Base-by-base conservation (phyloP, 2,329 filamentous ascomycete species). In the Aspergillus sergii region DNA sequence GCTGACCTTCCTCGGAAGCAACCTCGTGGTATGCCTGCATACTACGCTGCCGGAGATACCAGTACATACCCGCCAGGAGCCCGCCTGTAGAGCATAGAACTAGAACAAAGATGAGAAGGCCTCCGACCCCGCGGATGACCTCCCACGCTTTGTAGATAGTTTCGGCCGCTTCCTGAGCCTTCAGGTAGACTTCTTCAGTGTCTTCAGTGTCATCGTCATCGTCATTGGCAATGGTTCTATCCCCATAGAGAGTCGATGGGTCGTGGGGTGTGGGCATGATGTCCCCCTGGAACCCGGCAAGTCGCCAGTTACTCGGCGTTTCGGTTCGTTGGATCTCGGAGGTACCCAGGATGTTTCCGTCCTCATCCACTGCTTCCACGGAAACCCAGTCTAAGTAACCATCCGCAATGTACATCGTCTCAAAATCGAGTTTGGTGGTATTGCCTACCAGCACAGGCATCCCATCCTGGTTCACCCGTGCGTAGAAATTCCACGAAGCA, bases 401-500 rank as follows among this genome's bases (percentile, higher is more conserved):
- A 10, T 69, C 61, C 4, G 68, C 70, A 45, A 71, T 66, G 63
- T 72, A 76, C 66, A 73, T 71, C 8, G 77, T 79, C 64, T 80
- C 77, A 55, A 80, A 80, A 16, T 73, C 73, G 6, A 65, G 59
- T 58, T 78, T 80, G 45, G 67, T 64, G 6, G 71, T 71, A 39
- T 65, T 69, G 16, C 70, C 74, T 28, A 79, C 39, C 12, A 62
- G 57, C 64, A 72, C 65, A 8, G 68, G 65, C 4, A 61, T 68
- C 64, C 45, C 76, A 63, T 57, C 75, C 16, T 59, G 66, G 8
- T 59, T 50, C 12, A 61, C 55, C 19, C 61, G 68, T 1, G 72
- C 72, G 62, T 72, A 76, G 62, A 78, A 72, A 6, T 70, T 71
- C 76, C 76, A 84, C 6, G 69, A 73, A 23, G 64, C 64, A n/a